Evolutionary conservation across 2,329 filamentous ascomycete species (phyloP).

Genomic region (Colletotrichum falcatum): DNA sequence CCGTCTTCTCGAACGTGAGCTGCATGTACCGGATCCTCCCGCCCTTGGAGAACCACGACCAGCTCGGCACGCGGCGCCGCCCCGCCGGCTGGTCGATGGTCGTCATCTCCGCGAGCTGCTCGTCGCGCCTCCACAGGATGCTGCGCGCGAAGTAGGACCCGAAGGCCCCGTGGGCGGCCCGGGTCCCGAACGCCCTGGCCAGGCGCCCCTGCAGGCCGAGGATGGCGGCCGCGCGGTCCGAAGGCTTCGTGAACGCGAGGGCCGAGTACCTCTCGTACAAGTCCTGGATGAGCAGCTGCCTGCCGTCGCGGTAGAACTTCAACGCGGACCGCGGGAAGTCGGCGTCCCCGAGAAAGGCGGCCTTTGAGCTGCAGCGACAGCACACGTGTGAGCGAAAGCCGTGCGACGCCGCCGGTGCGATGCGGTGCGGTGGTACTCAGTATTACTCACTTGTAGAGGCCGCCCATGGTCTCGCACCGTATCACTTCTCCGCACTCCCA

Average conservation of each 20-base stretch:
- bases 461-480: conserved; percentile 50
- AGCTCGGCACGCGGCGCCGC: conserved; percentile 10
- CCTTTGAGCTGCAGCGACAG: conserved; percentile 6
- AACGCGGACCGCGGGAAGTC: conserved; percentile 26
- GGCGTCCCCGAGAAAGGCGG: conserved; percentile 31
- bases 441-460: conserved; percentile 49
- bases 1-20: conserved; percentile 9
- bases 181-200: conserved; percentile 14
- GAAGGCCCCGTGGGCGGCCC: conserved; percentile 19
- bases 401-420: too few relatives aligned
- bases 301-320: conserved; percentile 18
- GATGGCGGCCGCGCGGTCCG: conserved; percentile 28
- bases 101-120: conserved; percentile 9
- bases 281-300: conserved; percentile 24
- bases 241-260: conserved; percentile 23
- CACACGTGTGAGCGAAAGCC: too few relatives aligned
- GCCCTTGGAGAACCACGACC: conserved; percentile 31
- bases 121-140: conserved; percentile 24
- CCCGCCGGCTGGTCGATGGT: background rate
- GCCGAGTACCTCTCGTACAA: conserved; percentile 27
- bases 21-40: conserved; percentile 27
- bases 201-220: conserved; percentile 24
- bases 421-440: too few relatives aligned
- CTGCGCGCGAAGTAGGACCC: conserved; percentile 8
- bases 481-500: conserved; percentile 54